A percentile compares a stretch with the other conserved stretches of the same genome.
phyloP scores from a whole-genome alignment of 495 filamentous ascomycete genomes.

The Entonaema liquescens region DNA sequence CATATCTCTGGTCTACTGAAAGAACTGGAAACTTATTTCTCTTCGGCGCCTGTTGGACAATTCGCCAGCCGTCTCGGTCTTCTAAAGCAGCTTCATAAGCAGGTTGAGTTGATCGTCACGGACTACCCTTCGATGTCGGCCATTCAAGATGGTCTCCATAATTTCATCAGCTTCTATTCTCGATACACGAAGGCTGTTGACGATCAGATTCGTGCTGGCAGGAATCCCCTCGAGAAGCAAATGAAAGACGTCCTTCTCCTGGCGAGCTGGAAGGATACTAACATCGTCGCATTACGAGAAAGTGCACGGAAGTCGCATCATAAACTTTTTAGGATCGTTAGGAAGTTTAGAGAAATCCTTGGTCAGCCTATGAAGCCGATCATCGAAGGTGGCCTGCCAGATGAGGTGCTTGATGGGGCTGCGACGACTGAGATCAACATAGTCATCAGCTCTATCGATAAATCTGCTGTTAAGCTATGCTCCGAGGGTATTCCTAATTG shows the following conservation, averaged over 20 bases:
- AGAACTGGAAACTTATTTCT: conserved; percentile 78
- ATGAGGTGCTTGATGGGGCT: conserved; percentile 44
- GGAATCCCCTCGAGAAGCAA: conserved; percentile 77
- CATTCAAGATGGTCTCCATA: conserved; percentile 69
- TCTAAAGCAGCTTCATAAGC: conserved; percentile 73
- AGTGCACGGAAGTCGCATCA: conserved; percentile 89
- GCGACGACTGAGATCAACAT: conserved; percentile 31
- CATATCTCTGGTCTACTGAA: conserved; percentile 74
- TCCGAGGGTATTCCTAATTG: conserved; percentile 62
- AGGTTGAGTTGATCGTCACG: conserved; percentile 64
- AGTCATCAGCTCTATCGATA: conserved; percentile 46
- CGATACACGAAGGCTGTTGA: conserved; percentile 71
- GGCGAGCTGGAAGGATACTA: conserved; percentile 96
- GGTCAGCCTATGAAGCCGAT: conserved; percentile 73
- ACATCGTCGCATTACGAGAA: conserved; percentile 85
- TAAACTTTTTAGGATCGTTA: conserved; percentile 88
- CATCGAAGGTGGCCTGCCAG: conserved; percentile 72
- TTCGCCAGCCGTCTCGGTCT: conserved; percentile 75
- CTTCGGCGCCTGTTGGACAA: conserved; percentile 78
- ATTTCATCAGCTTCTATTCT: conserved; percentile 77
- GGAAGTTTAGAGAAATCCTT: conserved; percentile 82
- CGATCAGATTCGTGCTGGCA: conserved; percentile 68
- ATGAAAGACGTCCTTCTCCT: conserved; percentile 88
- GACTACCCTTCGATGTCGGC: conserved; percentile 63
- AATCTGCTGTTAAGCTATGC: conserved; percentile 60